These are phyloP conservation scores for Zizania latifolia DNA, from an alignment of 176 grass and related monocot species.

Conservation along the genomic window DNA sequence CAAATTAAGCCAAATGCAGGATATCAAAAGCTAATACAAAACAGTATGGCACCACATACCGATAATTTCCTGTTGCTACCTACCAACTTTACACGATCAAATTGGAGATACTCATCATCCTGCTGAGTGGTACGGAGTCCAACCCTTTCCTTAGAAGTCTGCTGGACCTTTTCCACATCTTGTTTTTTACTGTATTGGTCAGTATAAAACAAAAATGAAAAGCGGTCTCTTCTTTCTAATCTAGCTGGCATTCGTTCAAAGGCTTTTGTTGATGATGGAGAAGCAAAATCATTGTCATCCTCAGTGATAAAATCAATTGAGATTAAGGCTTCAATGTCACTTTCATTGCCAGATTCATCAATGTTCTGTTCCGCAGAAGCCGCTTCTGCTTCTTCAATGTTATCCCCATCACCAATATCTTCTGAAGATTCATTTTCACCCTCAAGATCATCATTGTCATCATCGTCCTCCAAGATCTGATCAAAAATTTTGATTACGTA, in stretches of 20 bases:
- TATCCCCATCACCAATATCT: conserved; percentile 54
- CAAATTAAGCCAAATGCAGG: conserved; percentile 11
- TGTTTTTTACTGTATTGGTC: conserved; percentile 46
- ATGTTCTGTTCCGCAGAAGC: conserved; percentile 43
- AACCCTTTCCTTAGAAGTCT: conserved; percentile 39
- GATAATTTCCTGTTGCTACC: conserved; percentile 54
- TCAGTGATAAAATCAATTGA: conserved; percentile 48
- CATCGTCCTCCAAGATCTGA: conserved; percentile 79
- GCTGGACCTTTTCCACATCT: conserved; percentile 26
- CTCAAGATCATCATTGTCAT: conserved; percentile 49
- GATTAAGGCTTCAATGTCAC: conserved; percentile 42
- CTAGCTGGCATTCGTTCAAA: conserved; percentile 71
- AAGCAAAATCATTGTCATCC: conserved; percentile 35
- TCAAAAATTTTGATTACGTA: conserved; percentile 84
- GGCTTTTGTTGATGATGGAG: conserved; percentile 17
- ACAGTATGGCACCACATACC: conserved; percentile 27
- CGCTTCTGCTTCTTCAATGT: conserved; percentile 53
- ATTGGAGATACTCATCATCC: conserved; percentile 52
- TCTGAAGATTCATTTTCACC: conserved; percentile 49
- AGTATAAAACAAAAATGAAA: conserved; percentile 74
- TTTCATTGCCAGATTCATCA: conserved; percentile 44
- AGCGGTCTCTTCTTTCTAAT: conserved; percentile 61
- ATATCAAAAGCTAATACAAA: conserved; percentile 29
- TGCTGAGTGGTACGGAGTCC: conserved; percentile 23
- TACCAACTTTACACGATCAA: conserved; percentile 69